Percentiles rank a stretch among this genome's conserved stretches.
These are phyloP conservation scores for Takakia lepidozioides DNA, from an alignment of 225 moss, liverwort and hornwort species.

Conservation along the genomic window DNA sequence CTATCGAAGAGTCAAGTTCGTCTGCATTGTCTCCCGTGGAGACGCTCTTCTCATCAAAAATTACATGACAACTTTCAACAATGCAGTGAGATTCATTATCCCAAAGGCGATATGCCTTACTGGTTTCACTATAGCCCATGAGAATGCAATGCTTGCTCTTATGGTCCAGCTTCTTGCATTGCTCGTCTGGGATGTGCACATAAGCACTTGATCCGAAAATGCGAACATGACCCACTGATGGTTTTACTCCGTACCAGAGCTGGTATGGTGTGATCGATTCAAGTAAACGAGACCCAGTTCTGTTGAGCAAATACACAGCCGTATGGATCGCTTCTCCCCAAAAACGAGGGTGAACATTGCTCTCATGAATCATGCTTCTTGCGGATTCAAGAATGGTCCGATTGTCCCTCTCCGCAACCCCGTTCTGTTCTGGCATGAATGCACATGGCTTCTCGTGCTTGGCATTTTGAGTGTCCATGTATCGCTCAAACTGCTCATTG, in stretches of 20 bases:
- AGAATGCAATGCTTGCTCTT: not conserved
- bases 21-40: too few relatives aligned
- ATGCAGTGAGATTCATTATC: not conserved
- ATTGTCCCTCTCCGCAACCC: not conserved
- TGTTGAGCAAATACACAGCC: not conserved
- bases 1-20: too few relatives aligned
- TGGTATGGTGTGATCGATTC: not conserved
- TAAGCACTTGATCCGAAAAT: not conserved
- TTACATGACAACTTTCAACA: not conserved
- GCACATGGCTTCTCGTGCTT: not conserved
- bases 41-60: not conserved
- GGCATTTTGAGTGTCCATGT: not conserved
- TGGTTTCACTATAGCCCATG: not conserved
- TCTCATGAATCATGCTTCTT: not conserved
- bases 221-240: not conserved
- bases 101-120: too few relatives aligned
- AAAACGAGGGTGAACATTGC: too few relatives aligned
- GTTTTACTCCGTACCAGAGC: not conserved
- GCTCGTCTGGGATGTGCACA: not conserved
- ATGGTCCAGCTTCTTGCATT: not conserved
- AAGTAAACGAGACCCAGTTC: not conserved
- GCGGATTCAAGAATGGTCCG: not conserved
- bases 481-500: not conserved
- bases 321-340: too few relatives aligned
- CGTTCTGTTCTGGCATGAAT: too few relatives aligned